Percentiles rank a stretch among this genome's conserved stretches.
phyloP scores from a whole-genome alignment of 2,329 filamentous ascomycete species.

The Arthrinium puccinioides region DNA sequence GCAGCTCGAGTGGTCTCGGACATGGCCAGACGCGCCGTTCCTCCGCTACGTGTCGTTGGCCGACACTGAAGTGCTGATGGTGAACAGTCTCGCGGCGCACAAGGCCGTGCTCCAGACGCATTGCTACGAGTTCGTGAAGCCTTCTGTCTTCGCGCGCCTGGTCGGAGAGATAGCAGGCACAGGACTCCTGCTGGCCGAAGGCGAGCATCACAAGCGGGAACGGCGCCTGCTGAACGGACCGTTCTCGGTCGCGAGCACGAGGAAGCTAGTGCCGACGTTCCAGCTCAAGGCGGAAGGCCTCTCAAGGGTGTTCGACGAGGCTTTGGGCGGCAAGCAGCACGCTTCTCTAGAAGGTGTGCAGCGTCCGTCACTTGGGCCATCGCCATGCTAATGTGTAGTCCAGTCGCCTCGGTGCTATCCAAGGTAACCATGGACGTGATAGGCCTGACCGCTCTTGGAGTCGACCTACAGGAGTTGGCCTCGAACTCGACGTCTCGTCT shows the following conservation, averaged over 20 bases:
- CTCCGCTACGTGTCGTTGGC: constrained; percentile 29
- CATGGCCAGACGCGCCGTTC: constrained; percentile 26
- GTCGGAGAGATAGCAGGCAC: constrained; percentile 27
- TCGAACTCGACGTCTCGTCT: constrained; percentile 5
- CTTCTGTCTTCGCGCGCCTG: constrained; percentile 22
- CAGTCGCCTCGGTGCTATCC: constrained; percentile 20
- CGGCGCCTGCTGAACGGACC: constrained; percentile 24
- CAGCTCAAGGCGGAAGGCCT: constrained; percentile 23
- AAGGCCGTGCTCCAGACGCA: constrained; percentile 30
- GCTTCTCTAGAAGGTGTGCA: constrained; percentile 19
- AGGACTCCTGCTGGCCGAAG: constrained; percentile 29
- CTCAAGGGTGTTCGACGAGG: constrained; percentile 18
- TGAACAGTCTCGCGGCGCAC: constrained; percentile 27
- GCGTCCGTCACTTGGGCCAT: no score
- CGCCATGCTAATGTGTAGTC: no score
- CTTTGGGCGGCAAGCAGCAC: constrained; percentile 12
- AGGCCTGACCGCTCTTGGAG: constrained; percentile 24
- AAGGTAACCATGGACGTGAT: constrained; percentile 27
- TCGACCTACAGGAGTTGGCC: constrained; percentile 21
- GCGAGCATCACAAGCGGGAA: constrained; percentile 24
- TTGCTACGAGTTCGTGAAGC: constrained; percentile 31
- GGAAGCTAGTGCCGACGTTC: constrained; percentile 29
- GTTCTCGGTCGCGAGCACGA: constrained; percentile 27
- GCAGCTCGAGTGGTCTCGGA: constrained; percentile 23
- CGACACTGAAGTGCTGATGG: constrained; percentile 28